Base-by-base conservation (phyloP, 1,284 basidiomycete species). In the Sanghuangporus sanghuang region DNA sequence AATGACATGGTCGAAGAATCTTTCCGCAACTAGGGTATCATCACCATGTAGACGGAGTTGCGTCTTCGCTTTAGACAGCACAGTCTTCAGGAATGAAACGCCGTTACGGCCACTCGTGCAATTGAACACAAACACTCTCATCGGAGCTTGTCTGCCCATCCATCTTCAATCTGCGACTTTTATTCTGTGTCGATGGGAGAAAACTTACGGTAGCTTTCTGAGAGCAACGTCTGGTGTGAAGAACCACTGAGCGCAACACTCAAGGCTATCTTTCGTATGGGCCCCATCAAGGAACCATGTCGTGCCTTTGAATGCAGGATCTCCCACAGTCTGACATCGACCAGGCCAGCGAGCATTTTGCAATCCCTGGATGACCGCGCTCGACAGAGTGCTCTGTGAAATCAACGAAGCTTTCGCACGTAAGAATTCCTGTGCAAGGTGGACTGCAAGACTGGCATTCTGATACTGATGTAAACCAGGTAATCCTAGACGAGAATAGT, bases 201-300 rank as follows among this genome's bases (percentile, higher is more conserved):
- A 9, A 49, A 54, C 46, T 55, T 48, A 66, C 60, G 38, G 40
- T 68, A 52, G 44, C 66, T 66, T 35, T 69, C 64, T 12, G 62
- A 60, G 5, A 70, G 66, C 57, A 88, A 69, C 77, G 4, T 75
- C 75, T 2, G 87, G 82, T 62, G 76, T 79, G 44, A 84, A 82
- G 71, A 89, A 96, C 97, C 97, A 99, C 66, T 90, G 79, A 18
- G 92, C 84, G 69, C 96, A 96, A 65, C 87, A 93, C 53, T 84
- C 81, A 36, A 99, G 79, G 71, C 94, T 97, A 73, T 99, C 97
- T 12, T 85, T 77, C 0, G 97, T 99, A 74, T 99, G 97, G 12
- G 96, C 96, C 1, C 97, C 97, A 73, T 99, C 97, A 27, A 99
- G 79, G 73, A 89, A 93, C 95, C 95, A 99, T 1, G 85, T 92